Percentiles rank a stretch among this genome's conserved stretches.
phyloP scores from a whole-genome alignment of 2,329 filamentous ascomycete genomes.

The Arthrobotrys iridis region DNA sequence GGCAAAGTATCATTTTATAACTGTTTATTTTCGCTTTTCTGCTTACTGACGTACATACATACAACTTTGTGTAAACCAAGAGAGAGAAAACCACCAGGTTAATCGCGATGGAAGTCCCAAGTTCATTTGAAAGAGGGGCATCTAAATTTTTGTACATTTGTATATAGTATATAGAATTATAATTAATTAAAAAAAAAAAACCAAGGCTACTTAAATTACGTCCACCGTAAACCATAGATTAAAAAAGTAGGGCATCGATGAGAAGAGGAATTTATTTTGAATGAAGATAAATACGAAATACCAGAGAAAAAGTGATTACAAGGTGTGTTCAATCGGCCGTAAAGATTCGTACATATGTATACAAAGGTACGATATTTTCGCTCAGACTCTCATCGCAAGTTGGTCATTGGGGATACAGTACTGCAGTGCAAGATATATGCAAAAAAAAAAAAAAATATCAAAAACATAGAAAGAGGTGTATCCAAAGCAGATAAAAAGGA shows the following conservation, averaged over 20 bases:
- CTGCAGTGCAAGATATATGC: background rate
- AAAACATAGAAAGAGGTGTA: constrained; percentile 36
- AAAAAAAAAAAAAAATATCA: background rate
- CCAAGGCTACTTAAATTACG: background rate
- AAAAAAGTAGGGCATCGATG: too few species aligned
- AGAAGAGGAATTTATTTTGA: too few species aligned
- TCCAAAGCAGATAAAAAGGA: constrained; percentile 53
- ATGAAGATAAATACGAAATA: background rate
- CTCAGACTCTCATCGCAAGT: background rate
- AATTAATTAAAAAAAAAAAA: background rate
- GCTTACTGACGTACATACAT: too few species aligned
- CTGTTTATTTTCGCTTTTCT: background rate
- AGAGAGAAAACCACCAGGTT: background rate
- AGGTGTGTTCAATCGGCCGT: constrained; percentile 42
- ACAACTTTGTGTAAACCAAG: background rate
- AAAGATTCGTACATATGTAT: constrained; percentile 23
- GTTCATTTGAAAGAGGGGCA: background rate
- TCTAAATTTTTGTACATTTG: background rate
- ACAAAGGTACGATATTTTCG: background rate
- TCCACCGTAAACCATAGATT: background rate
- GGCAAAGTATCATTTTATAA: background rate
- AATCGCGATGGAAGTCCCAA: background rate
- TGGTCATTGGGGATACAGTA: background rate
- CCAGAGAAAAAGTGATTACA: too few species aligned
- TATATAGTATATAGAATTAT: background rate